These are phyloP conservation scores for Claviceps sp. DNA, from an alignment of 2,329 filamentous ascomycete species.

Conservation along the genomic window DNA sequence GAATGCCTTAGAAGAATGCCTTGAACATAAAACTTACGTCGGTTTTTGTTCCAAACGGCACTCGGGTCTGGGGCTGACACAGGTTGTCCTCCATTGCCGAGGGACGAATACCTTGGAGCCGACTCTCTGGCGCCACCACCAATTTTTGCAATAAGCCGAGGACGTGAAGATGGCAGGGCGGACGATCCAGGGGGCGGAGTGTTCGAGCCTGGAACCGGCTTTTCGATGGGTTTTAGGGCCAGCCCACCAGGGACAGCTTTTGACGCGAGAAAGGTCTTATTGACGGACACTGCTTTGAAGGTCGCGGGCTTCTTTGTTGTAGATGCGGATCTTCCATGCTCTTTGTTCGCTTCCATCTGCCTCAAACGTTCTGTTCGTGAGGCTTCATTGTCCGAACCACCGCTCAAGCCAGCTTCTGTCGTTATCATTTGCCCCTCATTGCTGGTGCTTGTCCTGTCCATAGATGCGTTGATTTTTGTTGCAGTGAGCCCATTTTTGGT, in stretches of 20 bases:
- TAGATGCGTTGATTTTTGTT: constrained; percentile 34
- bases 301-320: constrained; percentile 60
- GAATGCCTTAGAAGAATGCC: background rate
- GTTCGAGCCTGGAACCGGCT: constrained; percentile 32
- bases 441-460: constrained; percentile 43
- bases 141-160: constrained; percentile 64
- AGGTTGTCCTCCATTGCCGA: constrained; percentile 44
- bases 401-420: constrained; percentile 55
- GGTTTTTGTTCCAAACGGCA: constrained; percentile 82
- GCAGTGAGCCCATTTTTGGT: constrained; percentile 33
- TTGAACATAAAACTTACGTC: constrained; percentile 42
- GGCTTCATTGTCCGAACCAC: constrained; percentile 65
- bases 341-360: constrained; percentile 41
- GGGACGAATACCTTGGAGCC: constrained; percentile 26
- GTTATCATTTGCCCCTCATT: constrained; percentile 48
- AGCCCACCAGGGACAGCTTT: constrained; percentile 39
- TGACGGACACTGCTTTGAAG: constrained; percentile 78
- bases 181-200: constrained; percentile 32
- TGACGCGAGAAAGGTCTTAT: constrained; percentile 68
- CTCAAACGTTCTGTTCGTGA: constrained; percentile 44
- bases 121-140: constrained; percentile 46
- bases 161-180: constrained; percentile 42
- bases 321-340: constrained; percentile 44
- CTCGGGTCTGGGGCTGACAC: constrained; percentile 54
- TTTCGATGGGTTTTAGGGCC: constrained; percentile 37